These are phyloP conservation scores for Xylariaceae sp. DNA, from an alignment of 2,329 filamentous ascomycete genomes.

Conservation along the genomic window DNA sequence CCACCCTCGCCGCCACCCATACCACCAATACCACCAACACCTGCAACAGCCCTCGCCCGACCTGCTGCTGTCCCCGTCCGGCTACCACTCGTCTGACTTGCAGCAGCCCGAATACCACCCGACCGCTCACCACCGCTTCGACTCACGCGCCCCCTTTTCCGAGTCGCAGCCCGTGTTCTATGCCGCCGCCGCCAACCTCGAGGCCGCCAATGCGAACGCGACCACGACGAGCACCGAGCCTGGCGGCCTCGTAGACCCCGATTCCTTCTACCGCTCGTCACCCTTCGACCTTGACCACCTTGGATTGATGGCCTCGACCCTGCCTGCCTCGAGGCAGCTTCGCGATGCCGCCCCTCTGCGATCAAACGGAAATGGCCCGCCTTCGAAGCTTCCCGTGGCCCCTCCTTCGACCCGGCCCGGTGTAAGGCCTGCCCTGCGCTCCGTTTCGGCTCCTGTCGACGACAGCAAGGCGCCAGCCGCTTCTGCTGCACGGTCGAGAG, in stretches of 20 bases:
- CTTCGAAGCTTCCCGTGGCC: slow-evolving; percentile 38
- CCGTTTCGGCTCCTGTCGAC: slow-evolving; percentile 49
- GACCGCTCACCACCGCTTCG: slow-evolving; percentile 5
- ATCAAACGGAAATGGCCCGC: slow-evolving; percentile 43
- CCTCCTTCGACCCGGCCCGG: slow-evolving; percentile 33
- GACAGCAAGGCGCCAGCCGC: slow-evolving; percentile 28
- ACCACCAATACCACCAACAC: too few species aligned
- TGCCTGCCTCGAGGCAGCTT: slow-evolving; percentile 33
- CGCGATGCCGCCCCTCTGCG: slow-evolving; percentile 35
- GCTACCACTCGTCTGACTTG: slow-evolving; percentile 11
- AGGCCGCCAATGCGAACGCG: slow-evolving; percentile 32
- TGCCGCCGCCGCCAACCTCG: slow-evolving; percentile 30
- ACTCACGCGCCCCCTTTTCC: slow-evolving; percentile 6
- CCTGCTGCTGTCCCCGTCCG: too few species aligned
- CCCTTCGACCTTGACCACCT: too few species aligned
- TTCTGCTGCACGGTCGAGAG: slow-evolving; percentile 23
- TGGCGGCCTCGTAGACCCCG: slow-evolving; percentile 39
- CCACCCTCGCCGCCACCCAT: too few species aligned
- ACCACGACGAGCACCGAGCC: slow-evolving; percentile 29
- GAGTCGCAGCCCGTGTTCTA: slow-evolving; percentile 25
- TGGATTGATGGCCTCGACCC: slow-evolving; percentile 33
- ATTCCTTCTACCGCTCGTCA: slow-evolving; percentile 49
- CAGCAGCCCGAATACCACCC: slow-evolving; percentile 10
- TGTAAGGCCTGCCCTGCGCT: slow-evolving; percentile 39
- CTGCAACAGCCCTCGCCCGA: too few species aligned